These are phyloP conservation scores for Pisolithus tinctorius DNA, from an alignment of 768 basidiomycete genomes.

Conservation along the genomic window DNA sequence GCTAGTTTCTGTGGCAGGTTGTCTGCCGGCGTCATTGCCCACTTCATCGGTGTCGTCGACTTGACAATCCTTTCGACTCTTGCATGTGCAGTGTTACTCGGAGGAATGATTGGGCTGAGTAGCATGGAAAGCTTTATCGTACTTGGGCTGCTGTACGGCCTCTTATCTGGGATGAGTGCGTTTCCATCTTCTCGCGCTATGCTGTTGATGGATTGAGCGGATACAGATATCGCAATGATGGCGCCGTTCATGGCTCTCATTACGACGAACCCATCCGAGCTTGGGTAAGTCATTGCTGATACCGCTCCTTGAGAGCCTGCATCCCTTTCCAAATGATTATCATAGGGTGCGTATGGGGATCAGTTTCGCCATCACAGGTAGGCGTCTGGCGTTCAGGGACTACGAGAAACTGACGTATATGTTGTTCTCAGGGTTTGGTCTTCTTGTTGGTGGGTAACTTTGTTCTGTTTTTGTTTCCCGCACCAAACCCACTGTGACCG, in stretches of 20 bases:
- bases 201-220: neutral
- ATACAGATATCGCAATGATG: conserved; percentile 31
- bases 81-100: conserved; percentile 33
- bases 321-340: neutral
- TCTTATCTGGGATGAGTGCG: conserved; percentile 42
- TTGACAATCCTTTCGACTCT: conserved; percentile 31
- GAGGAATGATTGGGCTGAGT: conserved; percentile 38
- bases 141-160: conserved; percentile 41
- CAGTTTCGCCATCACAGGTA: conserved; percentile 38
- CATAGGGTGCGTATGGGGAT: conserved; percentile 37
- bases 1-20: conserved; percentile 43
- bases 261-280: conserved; percentile 42
- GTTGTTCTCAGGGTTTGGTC: conserved; percentile 16
- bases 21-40: conserved; percentile 33
- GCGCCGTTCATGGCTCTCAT: conserved; percentile 39
- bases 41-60: conserved; percentile 38
- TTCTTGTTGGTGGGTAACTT: conserved; percentile 11
- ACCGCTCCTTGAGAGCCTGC: conserved; percentile 4
- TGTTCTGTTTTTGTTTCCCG: neutral
- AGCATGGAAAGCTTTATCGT: conserved; percentile 32
- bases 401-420: neutral
- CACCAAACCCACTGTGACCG: conserved; percentile 13
- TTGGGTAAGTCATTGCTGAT: conserved; percentile 32
- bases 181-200: neutral
- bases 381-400: conserved; percentile 4